phyloP scores from a whole-genome alignment of 805 yeast genomes.

The Grigorovia yakushimaensis region DNA sequence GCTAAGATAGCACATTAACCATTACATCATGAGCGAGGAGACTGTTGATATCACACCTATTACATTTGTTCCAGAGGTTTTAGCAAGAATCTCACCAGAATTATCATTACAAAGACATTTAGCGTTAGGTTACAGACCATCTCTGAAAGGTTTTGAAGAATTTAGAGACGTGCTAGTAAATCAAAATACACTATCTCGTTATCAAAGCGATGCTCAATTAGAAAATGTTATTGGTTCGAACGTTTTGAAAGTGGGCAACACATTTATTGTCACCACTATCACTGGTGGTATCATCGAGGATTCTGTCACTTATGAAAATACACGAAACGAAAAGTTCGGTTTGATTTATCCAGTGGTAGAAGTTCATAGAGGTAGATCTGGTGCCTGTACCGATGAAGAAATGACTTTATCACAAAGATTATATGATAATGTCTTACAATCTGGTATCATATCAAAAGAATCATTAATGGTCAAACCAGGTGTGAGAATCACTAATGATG shows the following conservation, averaged over 20 bases:
- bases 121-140: slow-evolving; percentile 66
- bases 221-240: slow-evolving; percentile 52
- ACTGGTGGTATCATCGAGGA: slow-evolving; percentile 59
- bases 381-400: slow-evolving; percentile 82
- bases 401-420: slow-evolving; percentile 60
- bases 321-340: slow-evolving; percentile 29
- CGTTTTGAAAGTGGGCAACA: slow-evolving; percentile 58
- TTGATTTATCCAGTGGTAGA: slow-evolving; percentile 67
- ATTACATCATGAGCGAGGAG: slow-evolving; percentile 8
- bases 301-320: slow-evolving; percentile 34
- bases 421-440: slow-evolving; percentile 49
- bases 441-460: slow-evolving; percentile 41
- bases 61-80: slow-evolving; percentile 68
- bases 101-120: slow-evolving; percentile 71
- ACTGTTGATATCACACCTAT: slow-evolving; percentile 34
- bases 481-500: slow-evolving; percentile 38
- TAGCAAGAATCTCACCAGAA: slow-evolving; percentile 81
- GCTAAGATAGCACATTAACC: not conserved
- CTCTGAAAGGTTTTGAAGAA: slow-evolving; percentile 59
- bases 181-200: slow-evolving; percentile 32
- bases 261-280: slow-evolving; percentile 62
- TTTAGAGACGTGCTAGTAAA: slow-evolving; percentile 47
- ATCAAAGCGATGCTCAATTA: slow-evolving; percentile 25
- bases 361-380: slow-evolving; percentile 61
- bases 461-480: slow-evolving; percentile 39